Evolutionary conservation across 1,284 basidiomycete species (phyloP).

Genomic region (Ustilago vetiveriae): DNA sequence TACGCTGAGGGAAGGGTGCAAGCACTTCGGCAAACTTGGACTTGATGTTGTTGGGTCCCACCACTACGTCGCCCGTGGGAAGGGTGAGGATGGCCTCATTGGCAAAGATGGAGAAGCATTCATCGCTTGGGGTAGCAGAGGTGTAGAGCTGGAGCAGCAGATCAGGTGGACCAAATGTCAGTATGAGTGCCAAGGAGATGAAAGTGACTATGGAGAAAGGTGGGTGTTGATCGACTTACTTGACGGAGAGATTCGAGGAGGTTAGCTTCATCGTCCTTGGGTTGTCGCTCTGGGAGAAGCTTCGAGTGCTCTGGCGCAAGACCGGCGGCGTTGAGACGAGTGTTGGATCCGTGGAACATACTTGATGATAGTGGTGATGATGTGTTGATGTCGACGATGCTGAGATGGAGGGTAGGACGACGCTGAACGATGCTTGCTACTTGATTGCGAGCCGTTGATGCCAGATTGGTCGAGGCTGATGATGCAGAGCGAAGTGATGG

Average conservation of each 20-base stretch:
- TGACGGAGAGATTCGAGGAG: constrained; percentile 51
- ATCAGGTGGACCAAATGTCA: too few species aligned
- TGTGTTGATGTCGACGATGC: neutral
- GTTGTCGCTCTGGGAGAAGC: constrained; percentile 60
- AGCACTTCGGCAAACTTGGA: constrained; percentile 44
- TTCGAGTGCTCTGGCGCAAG: constrained; percentile 65
- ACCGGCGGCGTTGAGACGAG: constrained; percentile 64
- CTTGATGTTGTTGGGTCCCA: constrained; percentile 48
- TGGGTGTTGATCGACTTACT: constrained; percentile 40
- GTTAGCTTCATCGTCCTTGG: constrained; percentile 52
- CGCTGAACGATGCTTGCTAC: constrained; percentile 1
- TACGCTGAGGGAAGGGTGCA: constrained; percentile 28
- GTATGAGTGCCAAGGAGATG: too few species aligned
- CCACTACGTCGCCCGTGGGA: constrained; percentile 60
- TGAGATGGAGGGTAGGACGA: neutral
- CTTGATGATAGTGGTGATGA: constrained; percentile 23
- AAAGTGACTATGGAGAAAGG: neutral
- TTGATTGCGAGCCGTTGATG: constrained; percentile 1
- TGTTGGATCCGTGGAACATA: constrained; percentile 59
- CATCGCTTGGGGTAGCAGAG: constrained; percentile 22
- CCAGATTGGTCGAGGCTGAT: neutral
- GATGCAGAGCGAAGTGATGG: neutral
- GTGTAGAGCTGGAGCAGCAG: constrained; percentile 53
- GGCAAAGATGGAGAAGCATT: constrained; percentile 48
- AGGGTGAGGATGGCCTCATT: constrained; percentile 61